Evolutionary conservation across 163 green algal genomes (phyloP).

Genomic region (Dunaliella salina): DNA sequence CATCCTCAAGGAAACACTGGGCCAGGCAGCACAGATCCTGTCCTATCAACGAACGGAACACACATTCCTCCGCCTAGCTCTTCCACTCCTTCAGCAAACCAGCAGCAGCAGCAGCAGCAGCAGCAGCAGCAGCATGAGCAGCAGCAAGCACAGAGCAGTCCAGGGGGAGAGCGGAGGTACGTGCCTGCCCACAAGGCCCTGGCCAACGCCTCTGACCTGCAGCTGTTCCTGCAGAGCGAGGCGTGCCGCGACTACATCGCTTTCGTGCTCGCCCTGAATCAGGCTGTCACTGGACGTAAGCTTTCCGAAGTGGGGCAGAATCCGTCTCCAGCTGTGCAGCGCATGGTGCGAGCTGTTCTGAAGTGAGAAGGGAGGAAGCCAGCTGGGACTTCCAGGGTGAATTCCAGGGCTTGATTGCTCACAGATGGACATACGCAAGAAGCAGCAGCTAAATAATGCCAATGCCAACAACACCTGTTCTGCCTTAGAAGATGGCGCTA

Average conservation of each 20-base stretch:
- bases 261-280: constrained; percentile 82
- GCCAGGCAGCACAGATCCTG: neutral
- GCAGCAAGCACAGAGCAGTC: neutral
- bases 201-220: constrained; percentile 44
- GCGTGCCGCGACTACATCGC: constrained; percentile 59
- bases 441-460: no score
- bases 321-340: constrained; percentile 18
- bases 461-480: no score
- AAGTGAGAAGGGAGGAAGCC: no score
- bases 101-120: neutral
- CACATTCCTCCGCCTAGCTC: neutral
- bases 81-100: neutral
- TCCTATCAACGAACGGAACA: neutral
- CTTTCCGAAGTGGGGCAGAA: constrained; percentile 34
- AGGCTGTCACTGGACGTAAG: constrained; percentile 65
- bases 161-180: neutral
- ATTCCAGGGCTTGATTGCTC: no score
- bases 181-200: constrained; percentile 55
- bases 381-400: no score
- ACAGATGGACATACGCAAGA: no score
- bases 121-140: neutral
- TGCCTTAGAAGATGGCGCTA: no score
- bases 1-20: no score
- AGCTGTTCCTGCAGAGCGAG: constrained; percentile 57
- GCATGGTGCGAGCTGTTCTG: neutral